phyloP scores from a whole-genome alignment of 2,329 filamentous ascomycete genomes.

The Penicillium hesseltinei region DNA sequence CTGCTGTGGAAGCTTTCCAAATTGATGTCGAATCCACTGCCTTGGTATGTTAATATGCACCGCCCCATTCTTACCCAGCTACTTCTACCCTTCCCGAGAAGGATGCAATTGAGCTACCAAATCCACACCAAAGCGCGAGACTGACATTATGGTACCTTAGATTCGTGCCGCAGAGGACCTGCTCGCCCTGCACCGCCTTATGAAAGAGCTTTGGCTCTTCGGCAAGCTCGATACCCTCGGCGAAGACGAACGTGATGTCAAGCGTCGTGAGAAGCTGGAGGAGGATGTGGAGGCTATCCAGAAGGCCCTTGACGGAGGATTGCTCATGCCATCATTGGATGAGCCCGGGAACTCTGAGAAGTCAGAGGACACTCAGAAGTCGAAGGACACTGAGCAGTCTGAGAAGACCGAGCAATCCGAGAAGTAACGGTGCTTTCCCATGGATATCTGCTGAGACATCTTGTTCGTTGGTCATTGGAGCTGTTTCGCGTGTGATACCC shows the following conservation, averaged over 20 bases:
- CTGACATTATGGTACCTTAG: slow-evolving; percentile 32
- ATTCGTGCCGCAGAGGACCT: slow-evolving; percentile 63
- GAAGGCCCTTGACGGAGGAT: slow-evolving; percentile 39
- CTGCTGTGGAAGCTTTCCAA: slow-evolving; percentile 57
- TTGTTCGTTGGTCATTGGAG: neutral
- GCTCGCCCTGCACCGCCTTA: slow-evolving; percentile 57
- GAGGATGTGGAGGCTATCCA: slow-evolving; percentile 49
- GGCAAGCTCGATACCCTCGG: slow-evolving; percentile 61
- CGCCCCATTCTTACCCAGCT: too few species aligned
- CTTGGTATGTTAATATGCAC: slow-evolving; percentile 45
- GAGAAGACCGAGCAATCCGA: neutral
- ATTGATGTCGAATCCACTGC: slow-evolving; percentile 60
- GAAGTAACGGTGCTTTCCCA: neutral
- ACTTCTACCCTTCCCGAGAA: neutral
- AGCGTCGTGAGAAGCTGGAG: slow-evolving; percentile 47
- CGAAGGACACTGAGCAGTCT: neutral
- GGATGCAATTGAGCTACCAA: neutral
- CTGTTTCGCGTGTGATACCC: slow-evolving; percentile 2
- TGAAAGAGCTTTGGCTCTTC: slow-evolving; percentile 68
- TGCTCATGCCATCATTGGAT: slow-evolving; percentile 22
- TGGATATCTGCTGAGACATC: neutral
- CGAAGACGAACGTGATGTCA: slow-evolving; percentile 40
- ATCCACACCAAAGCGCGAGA: too few species aligned
- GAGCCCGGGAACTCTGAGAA: neutral
- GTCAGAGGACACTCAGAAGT: neutral